These are phyloP conservation scores for Fusarium dimerum DNA, from an alignment of 2,329 filamentous ascomycete genomes.

Conservation along the genomic window DNA sequence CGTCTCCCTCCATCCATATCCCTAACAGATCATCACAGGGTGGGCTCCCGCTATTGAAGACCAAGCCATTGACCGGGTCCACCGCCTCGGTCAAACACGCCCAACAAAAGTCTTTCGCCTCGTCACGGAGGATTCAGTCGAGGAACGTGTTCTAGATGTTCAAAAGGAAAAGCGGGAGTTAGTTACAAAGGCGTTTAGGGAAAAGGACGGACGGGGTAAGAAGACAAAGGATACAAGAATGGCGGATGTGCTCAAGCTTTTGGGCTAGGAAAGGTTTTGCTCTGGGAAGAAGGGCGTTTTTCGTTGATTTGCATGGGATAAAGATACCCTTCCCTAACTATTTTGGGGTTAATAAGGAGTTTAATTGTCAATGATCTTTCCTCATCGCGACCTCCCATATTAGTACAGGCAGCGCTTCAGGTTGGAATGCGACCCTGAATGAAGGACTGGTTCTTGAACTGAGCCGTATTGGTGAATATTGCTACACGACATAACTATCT, in stretches of 20 bases:
- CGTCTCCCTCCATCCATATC: not conserved
- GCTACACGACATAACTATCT: not conserved
- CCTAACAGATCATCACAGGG: constrained; percentile 45
- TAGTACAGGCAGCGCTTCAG: too few species aligned
- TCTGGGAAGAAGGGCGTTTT: constrained; percentile 1
- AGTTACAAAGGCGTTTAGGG: constrained; percentile 77
- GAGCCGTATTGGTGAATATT: not conserved
- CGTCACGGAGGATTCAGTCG: constrained; percentile 77
- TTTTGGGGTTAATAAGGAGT: too few species aligned
- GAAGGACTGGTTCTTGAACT: not conserved
- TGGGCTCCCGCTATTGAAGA: constrained; percentile 94
- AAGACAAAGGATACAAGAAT: constrained; percentile 59
- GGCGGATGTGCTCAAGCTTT: constrained; percentile 54
- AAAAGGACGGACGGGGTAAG: constrained; percentile 56
- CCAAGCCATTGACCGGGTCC: constrained; percentile 85
- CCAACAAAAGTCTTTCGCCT: constrained; percentile 79
- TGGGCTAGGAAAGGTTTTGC: constrained; percentile 29
- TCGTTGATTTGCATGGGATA: not conserved
- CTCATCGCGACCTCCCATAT: too few species aligned
- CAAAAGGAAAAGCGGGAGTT: constrained; percentile 78
- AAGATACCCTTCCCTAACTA: too few species aligned
- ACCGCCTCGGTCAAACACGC: constrained; percentile 79
- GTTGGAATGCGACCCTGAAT: too few species aligned
- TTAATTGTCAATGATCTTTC: too few species aligned
- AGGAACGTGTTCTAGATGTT: constrained; percentile 77